These are phyloP conservation scores for Scorias spongiosa DNA, from an alignment of 2,329 filamentous ascomycete genomes.

Conservation along the genomic window DNA sequence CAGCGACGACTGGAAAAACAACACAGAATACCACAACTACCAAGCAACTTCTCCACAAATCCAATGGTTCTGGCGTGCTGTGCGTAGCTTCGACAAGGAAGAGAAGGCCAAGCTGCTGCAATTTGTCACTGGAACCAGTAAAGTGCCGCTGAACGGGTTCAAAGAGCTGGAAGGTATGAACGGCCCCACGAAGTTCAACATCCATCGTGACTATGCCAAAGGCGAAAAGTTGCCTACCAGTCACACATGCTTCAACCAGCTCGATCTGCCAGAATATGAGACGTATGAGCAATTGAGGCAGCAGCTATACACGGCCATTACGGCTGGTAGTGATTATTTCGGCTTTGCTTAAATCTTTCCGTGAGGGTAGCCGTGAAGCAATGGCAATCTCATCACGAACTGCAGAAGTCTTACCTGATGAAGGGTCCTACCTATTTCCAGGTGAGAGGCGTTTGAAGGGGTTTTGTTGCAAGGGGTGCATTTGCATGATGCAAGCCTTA, in stretches of 20 bases:
- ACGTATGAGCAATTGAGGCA: slow-evolving; percentile 81
- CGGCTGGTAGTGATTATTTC: slow-evolving; percentile 93
- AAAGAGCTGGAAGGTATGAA: slow-evolving; percentile 99
- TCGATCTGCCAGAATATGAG: slow-evolving; percentile 96
- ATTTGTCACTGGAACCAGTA: slow-evolving; percentile 95
- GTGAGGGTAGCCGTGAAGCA: background rate
- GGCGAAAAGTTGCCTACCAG: slow-evolving; percentile 91
- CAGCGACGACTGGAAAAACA: slow-evolving; percentile 97
- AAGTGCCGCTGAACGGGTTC: slow-evolving; percentile 96
- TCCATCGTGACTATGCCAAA: slow-evolving; percentile 92
- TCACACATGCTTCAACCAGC: slow-evolving; percentile 98
- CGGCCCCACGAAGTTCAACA: slow-evolving; percentile 93
- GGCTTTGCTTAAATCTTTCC: slow-evolving; percentile 62
- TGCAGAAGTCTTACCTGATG: no score
- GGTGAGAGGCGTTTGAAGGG: no score
- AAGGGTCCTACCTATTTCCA: no score
- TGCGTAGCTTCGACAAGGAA: slow-evolving; percentile 96
- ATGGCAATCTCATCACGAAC: no score
- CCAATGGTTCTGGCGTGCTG: slow-evolving; percentile 98
- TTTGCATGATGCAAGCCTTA: no score
- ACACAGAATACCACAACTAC: slow-evolving; percentile 98
- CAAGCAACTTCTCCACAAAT: slow-evolving; percentile 87
- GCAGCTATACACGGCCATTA: slow-evolving; percentile 88
- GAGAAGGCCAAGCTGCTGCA: slow-evolving; percentile 93
- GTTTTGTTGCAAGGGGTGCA: no score